Evolutionary conservation across 2,329 filamentous ascomycete genomes (phyloP), one percentile per base, ranked within the genome.

Genomic region (Fusarium begoniae): DNA sequence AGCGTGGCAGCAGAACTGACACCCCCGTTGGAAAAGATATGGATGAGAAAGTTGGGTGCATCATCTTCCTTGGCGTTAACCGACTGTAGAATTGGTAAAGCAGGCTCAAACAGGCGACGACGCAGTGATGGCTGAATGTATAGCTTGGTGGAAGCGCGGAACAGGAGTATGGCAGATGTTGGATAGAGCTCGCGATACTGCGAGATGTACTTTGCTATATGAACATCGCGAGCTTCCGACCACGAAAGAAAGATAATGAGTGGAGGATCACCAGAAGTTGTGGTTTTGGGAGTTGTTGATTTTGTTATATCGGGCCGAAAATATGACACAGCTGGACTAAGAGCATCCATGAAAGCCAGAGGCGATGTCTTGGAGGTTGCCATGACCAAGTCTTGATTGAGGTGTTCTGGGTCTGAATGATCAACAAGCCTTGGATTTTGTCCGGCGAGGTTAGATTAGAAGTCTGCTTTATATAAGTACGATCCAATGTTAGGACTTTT

Each of bases 11-110:
- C 82, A 38, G 83, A 83, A 59, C 82, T 82, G 30, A 84, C 81
- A 53, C 87, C 88, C 60, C 87, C 87, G 71, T 89, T 89, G 44
- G 87, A 89, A 75, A 89, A 88, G 40, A 84, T 67, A 72, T 89
- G 87, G 18, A 87, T 75, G 7, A 89, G 81, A 22, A 88, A 79
- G 38, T 80, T 79, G 17, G 79, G 73, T 4, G 40, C 78, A 30
- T 45, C 61, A 17, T 37, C 26, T 40, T 77, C 73, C 15, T 81
- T 68, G 18, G 82, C 66, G 3, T 79, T 4, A 8, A 70, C 14
- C 4, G 41, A 80, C 32, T 80, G 80, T 50, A 88, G 70, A 22
- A 85, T 80, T 35, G 81, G 77, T 12, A 86, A 75, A 8, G 84
- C 86, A 2, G 85, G 82, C 59, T 77, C 70, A 65, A 85, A 80